Conservation (phyloP, 768 basidiomycete species). For the Austroboletus eburneus region DNA sequence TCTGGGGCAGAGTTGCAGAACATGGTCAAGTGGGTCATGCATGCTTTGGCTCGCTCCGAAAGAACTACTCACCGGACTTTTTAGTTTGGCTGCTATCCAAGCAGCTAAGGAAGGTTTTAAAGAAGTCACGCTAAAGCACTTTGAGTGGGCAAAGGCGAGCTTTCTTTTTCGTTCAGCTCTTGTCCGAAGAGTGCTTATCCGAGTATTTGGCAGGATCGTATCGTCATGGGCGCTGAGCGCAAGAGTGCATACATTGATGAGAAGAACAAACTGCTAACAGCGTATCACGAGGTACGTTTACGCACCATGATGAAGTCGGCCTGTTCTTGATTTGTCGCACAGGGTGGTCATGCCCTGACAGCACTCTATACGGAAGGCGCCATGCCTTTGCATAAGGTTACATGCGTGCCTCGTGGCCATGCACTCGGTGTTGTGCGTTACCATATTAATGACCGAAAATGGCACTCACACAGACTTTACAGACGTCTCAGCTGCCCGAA, state of each 20-base stretch:
- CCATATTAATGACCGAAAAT: not conserved
- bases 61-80: not conserved
- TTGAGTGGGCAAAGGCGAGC: slow-evolving; percentile 94
- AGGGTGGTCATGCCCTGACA: slow-evolving; percentile 93
- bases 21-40: slow-evolving; percentile 79
- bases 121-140: slow-evolving; percentile 73
- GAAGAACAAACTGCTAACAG: slow-evolving; percentile 83
- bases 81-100: slow-evolving; percentile 87
- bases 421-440: slow-evolving; percentile 78
- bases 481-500: slow-evolving; percentile 78
- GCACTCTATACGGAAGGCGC: slow-evolving; percentile 93
- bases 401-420: slow-evolving; percentile 94
- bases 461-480: slow-evolving; percentile 15
- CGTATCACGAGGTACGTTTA: slow-evolving; percentile 83
- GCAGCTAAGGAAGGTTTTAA: slow-evolving; percentile 80
- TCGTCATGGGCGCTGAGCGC: slow-evolving; percentile 95
- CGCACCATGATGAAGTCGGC: not conserved
- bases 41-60: not conserved
- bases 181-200: not conserved
- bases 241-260: slow-evolving; percentile 86
- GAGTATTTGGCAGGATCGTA: slow-evolving; percentile 65
- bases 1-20: slow-evolving; percentile 97
- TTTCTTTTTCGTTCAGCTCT: not conserved
- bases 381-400: slow-evolving; percentile 97
- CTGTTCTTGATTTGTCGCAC: too few relatives aligned